Evolutionary conservation across 164 flowering plant species (phyloP), one percentile per base, ranked within the genome.

Genomic region (Magnolia kwangsiensis): DNA sequence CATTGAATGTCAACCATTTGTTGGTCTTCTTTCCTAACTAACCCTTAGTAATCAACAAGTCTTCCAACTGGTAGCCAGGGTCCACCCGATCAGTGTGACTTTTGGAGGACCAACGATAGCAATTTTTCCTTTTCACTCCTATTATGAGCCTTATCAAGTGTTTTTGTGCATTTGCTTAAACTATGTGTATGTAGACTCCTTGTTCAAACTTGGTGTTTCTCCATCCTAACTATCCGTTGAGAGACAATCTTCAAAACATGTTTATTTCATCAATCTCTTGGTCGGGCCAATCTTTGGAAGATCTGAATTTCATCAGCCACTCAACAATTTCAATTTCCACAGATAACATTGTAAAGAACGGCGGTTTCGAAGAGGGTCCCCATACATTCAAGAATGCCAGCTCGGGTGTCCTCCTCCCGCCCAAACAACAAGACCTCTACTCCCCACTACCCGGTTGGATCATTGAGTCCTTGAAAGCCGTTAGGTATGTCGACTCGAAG

Each of bases 381-480:
- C 86, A 87, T 74, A 80, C 81, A 31, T 74, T 93, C 27, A 58
- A 80, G 45, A 93, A 92, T 85, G 83, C 94, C 13, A 75, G 92
- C 63, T 77, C 83, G 70, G 98, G 98, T 6, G 87, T 95, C 50
- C 96, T 95, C 58, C 88, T 92, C 68, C 98, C 98, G 20, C 98
- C 99, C 1, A 87, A 64, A 59, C 96, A 89, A 58, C 81, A 85
- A 78, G 99, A 95, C 76, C 68, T 66, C 49, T 83, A 86, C 31
- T 95, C 99, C 37, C 98, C 98, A 19, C 90, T 95, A 14, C 97
- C 98, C 1, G 98, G 95, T 11, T 95, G 99, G 98, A 91, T 93
- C 65, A 87, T 93, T 2, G 98, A 93, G 71, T 95, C 98, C 21
- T 90, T 92, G 14, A 95, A 95, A 80, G 98, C 99, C n/a, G 90